Evolutionary conservation across 1,284 basidiomycete species (phyloP).

Genomic region (Rhodotorula sp.): DNA sequence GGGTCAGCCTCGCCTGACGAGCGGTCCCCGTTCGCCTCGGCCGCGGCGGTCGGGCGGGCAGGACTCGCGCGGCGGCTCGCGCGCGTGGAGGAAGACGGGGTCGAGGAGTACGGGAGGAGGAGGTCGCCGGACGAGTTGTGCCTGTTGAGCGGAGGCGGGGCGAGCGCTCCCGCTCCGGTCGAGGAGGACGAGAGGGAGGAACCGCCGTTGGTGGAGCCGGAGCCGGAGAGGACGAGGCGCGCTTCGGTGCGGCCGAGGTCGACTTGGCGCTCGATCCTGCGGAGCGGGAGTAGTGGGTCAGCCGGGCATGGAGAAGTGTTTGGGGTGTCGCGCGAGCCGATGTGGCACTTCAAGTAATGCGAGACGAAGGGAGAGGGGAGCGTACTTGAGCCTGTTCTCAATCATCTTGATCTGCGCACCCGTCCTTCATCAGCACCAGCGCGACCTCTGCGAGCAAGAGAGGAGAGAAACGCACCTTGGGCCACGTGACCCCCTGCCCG

Average conservation of each 20-base stretch:
- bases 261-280: slow-evolving; percentile 74
- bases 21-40: neutral
- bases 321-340: too few relatives aligned
- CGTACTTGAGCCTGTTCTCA: slow-evolving; percentile 67
- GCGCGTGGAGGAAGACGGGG: neutral
- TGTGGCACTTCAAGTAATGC: too few relatives aligned
- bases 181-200: too few relatives aligned
- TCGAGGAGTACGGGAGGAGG: slow-evolving; percentile 2
- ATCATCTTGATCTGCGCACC: slow-evolving; percentile 77
- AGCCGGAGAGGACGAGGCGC: neutral
- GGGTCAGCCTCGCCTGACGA: neutral
- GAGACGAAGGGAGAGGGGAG: slow-evolving; percentile 9
- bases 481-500: slow-evolving; percentile 91
- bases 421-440: neutral
- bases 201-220: neutral
- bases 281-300: too few relatives aligned
- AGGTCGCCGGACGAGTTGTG: slow-evolving; percentile 7
- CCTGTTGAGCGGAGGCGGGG: neutral
- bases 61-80: neutral
- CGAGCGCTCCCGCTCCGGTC: neutral
- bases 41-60: neutral
- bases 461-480: slow-evolving; percentile 65
- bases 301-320: too few relatives aligned
- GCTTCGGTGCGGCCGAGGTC: slow-evolving; percentile 69
- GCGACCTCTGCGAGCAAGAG: too few relatives aligned